Conservation (phyloP, 2,329 filamentous ascomycete genomes). For the Alternaria brassicae region DNA sequence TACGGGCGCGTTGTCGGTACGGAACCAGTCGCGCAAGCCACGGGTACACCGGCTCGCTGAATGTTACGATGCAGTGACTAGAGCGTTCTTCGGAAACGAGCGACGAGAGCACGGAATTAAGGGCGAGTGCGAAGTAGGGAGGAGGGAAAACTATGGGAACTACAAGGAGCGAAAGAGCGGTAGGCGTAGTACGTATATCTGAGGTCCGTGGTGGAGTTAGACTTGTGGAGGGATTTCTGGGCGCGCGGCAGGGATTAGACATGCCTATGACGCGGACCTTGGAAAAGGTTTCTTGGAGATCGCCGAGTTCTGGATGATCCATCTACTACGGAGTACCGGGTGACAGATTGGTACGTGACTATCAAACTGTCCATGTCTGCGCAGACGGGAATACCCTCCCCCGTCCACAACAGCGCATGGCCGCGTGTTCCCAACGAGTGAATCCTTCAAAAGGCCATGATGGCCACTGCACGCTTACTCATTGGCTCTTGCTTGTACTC, state of each 20-base stretch:
- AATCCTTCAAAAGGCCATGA: conserved; percentile 23
- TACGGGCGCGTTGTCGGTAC: conserved; percentile 24
- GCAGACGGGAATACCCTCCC: background rate
- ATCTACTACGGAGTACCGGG: background rate
- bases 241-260: conserved; percentile 18
- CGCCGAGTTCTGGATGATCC: conserved; percentile 6
- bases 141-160: background rate
- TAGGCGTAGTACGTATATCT: conserved; percentile 21
- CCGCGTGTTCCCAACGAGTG: conserved; percentile 1
- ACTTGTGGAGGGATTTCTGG: conserved; percentile 23
- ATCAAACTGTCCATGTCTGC: background rate
- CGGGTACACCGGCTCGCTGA: conserved; percentile 37
- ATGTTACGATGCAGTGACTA: conserved; percentile 16
- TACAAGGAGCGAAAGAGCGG: conserved; percentile 13
- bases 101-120: conserved; percentile 25
- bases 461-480: conserved; percentile 22
- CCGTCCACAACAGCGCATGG: background rate
- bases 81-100: conserved; percentile 27
- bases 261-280: conserved; percentile 18
- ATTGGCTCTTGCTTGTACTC: conserved; percentile 25
- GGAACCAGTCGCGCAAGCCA: conserved; percentile 41
- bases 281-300: conserved; percentile 14
- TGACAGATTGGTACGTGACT: background rate
- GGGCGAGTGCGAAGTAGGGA: conserved; percentile 3
- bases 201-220: conserved; percentile 21